phyloP scores from a whole-genome alignment of 257 asterid genomes.

The Fraxinus excelsior region DNA sequence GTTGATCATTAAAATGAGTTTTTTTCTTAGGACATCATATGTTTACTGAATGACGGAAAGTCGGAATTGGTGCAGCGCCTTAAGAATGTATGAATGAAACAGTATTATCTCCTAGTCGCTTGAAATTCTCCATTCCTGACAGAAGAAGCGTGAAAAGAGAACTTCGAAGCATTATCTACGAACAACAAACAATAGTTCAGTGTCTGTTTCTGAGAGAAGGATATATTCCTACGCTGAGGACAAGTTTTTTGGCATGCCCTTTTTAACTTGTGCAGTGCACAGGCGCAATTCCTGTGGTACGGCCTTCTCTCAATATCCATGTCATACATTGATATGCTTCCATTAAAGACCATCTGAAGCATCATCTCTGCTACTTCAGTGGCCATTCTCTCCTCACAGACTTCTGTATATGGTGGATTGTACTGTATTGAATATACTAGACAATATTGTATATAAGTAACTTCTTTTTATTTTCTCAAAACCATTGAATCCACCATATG shows the following conservation, averaged over 20 bases:
- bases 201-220: slow-evolving; percentile 14
- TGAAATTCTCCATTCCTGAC: too few relatives aligned
- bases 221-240: slow-evolving; percentile 4
- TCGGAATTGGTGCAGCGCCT: too few relatives aligned
- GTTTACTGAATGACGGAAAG: too few relatives aligned
- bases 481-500: not conserved
- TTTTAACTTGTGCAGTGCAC: slow-evolving; percentile 35
- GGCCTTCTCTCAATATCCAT: slow-evolving; percentile 30
- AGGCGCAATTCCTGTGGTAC: slow-evolving; percentile 36
- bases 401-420: not conserved
- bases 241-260: not conserved
- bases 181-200: not conserved
- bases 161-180: not conserved
- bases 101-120: too few relatives aligned
- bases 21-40: too few relatives aligned
- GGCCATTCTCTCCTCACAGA: slow-evolving; percentile 5
- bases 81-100: too few relatives aligned
- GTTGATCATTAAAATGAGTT: too few relatives aligned
- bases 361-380: slow-evolving; percentile 17
- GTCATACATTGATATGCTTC: slow-evolving; percentile 26
- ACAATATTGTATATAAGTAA: too few relatives aligned
- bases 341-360: slow-evolving; percentile 24
- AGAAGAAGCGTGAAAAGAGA: not conserved
- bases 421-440: too few relatives aligned
- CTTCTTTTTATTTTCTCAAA: not conserved